Percentiles rank a stretch among this genome's conserved stretches.
phyloP scores from a whole-genome alignment of 2,329 filamentous ascomycete genomes.

The Daldinia eschscholtzii region DNA sequence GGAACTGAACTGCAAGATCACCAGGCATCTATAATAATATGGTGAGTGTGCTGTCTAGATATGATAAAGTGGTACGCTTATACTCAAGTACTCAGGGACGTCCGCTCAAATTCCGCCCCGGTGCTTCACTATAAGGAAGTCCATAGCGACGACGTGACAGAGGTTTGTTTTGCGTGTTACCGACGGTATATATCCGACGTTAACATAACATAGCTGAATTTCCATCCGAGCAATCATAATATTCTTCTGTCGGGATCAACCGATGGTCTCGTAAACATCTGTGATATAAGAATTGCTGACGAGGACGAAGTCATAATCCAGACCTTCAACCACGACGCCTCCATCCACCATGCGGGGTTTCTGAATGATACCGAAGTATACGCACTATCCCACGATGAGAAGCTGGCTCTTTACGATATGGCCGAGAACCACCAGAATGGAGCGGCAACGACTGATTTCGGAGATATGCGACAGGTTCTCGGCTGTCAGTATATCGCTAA shows the following conservation, averaged over 20 bases:
- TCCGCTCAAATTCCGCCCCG: conserved; percentile 62
- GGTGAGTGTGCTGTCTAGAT: conserved; percentile 57
- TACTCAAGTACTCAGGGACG: conserved; percentile 62
- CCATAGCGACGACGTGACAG: conserved; percentile 76
- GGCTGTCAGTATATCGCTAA: conserved; percentile 81
- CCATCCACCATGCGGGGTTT: conserved; percentile 81
- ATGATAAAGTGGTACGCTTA: conserved; percentile 17
- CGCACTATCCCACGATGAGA: conserved; percentile 83
- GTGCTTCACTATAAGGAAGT: conserved; percentile 71
- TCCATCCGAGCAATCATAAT: conserved; percentile 70
- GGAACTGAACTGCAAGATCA: conserved; percentile 79
- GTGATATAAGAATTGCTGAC: conserved; percentile 76
- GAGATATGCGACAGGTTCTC: conserved; percentile 75
- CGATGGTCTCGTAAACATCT: conserved; percentile 82
- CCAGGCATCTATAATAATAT: conserved; percentile 71
- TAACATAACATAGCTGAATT: conserved; percentile 63
- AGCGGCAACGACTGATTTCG: conserved; percentile 69
- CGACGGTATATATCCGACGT: background rate
- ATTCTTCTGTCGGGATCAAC: conserved; percentile 82
- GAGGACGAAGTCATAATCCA: conserved; percentile 84
- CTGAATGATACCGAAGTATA: conserved; percentile 74
- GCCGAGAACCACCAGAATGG: conserved; percentile 73
- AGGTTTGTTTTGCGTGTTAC: conserved; percentile 54
- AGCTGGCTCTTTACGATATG: conserved; percentile 78
- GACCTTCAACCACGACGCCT: conserved; percentile 82